Percentiles rank a stretch among this genome's conserved stretches.
Conservation (phyloP, 352 stramenopile species). For the Globisporangium nagaii region DNA sequence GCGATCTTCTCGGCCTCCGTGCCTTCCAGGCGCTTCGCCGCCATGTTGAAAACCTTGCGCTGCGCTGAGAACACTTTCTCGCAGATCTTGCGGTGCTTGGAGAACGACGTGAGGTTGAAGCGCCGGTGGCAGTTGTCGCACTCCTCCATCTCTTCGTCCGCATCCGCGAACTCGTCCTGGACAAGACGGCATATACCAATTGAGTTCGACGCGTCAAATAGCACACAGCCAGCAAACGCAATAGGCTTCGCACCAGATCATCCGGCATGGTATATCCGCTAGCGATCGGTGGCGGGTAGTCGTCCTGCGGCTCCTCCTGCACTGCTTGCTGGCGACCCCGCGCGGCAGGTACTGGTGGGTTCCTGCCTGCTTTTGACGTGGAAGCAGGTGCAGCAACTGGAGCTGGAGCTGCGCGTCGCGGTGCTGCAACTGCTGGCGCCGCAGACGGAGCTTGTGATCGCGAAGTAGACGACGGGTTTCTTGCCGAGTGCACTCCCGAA, state of each 20-base stretch:
- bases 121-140: constrained; percentile 79
- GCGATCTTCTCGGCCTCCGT: constrained; percentile 67
- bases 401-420: constrained; percentile 4
- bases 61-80: constrained; percentile 83
- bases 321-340: constrained; percentile 14
- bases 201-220: neutral
- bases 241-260: constrained; percentile 19
- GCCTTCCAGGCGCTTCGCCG: constrained; percentile 61
- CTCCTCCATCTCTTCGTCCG: constrained; percentile 50
- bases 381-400: constrained; percentile 3
- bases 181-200: no score
- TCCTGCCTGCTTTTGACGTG: constrained; percentile 10
- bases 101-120: constrained; percentile 70
- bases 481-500: constrained; percentile 16
- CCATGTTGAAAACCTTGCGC: constrained; percentile 86
- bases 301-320: constrained; percentile 24
- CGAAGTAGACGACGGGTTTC: constrained; percentile 4
- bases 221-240: neutral
- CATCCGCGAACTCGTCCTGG: constrained; percentile 50
- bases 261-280: constrained; percentile 31
- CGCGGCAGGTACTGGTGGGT: constrained; percentile 10
- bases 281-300: constrained; percentile 35
- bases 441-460: constrained; percentile 11
- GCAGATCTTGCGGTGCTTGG: constrained; percentile 84
- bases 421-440: neutral